Conservation (phyloP, 495 filamentous ascomycete species). For the Penicillium nucicola region DNA sequence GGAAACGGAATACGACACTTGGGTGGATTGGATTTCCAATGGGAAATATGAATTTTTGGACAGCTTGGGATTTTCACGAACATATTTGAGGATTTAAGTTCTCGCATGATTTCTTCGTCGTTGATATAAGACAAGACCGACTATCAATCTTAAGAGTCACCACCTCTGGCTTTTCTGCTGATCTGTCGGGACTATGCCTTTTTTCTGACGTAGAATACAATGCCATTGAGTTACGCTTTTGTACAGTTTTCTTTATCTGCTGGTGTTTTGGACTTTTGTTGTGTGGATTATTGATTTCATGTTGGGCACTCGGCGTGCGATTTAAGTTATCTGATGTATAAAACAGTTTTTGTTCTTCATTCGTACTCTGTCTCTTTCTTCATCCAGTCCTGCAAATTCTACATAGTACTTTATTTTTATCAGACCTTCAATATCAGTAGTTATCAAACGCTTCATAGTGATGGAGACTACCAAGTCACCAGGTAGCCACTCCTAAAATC, state of each 20-base stretch:
- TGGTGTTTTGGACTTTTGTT: neutral
- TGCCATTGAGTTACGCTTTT: neutral
- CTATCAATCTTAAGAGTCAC: neutral
- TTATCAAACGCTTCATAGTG: too few species aligned
- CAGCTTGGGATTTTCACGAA: conserved; percentile 18
- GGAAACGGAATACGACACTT: conserved; percentile 16
- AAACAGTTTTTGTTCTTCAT: neutral
- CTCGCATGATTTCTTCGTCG: conserved; percentile 4
- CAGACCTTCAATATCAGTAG: too few species aligned
- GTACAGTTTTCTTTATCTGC: neutral
- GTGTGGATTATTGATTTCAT: neutral
- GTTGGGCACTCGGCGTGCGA: neutral
- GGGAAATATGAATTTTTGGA: conserved; percentile 16
- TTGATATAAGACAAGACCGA: neutral
- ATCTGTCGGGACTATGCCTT: neutral
- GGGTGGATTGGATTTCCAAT: conserved; percentile 6
- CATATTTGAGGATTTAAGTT: conserved; percentile 20
- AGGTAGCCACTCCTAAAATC: too few species aligned
- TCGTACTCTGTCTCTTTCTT: neutral
- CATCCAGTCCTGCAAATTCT: neutral
- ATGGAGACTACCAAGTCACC: too few species aligned
- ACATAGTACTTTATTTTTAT: neutral
- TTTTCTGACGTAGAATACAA: conserved; percentile 2
- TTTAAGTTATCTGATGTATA: conserved; percentile 1
- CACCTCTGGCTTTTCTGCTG: neutral